Conservation (phyloP, 2,329 filamentous ascomycete genomes). For the Ceratocystis diversiconidia region DNA sequence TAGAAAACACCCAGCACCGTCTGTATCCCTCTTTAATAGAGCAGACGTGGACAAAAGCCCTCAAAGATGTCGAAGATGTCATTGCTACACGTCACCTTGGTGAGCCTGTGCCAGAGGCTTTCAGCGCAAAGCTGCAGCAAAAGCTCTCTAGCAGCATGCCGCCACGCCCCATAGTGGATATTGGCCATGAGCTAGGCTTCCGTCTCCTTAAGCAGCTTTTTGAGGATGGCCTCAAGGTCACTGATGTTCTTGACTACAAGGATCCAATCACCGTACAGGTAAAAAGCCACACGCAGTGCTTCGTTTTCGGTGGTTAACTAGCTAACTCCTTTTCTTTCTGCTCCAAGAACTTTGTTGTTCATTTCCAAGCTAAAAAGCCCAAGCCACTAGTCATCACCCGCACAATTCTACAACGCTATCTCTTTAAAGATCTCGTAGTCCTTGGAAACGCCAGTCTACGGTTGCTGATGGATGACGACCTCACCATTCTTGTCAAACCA, state of each 20-base stretch:
- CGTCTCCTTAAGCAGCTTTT: conserved; percentile 56
- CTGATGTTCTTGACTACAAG: conserved; percentile 51
- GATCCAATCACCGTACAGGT: conserved; percentile 59
- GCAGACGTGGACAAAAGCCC: conserved; percentile 32
- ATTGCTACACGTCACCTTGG: conserved; percentile 31
- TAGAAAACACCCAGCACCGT: conserved; percentile 34
- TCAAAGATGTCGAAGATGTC: background rate
- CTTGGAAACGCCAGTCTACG: conserved; percentile 55
- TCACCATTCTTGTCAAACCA: conserved; percentile 64
- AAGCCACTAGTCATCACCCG: conserved; percentile 75
- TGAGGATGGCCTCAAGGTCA: conserved; percentile 54
- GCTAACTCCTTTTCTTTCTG: background rate
- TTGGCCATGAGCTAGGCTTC: conserved; percentile 58
- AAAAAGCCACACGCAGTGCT: conserved; percentile 22
- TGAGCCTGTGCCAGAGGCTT: conserved; percentile 57
- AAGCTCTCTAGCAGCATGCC: conserved; percentile 86
- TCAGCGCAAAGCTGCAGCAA: conserved; percentile 83
- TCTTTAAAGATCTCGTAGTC: conserved; percentile 59
- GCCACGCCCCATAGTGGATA: conserved; percentile 72
- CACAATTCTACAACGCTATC: conserved; percentile 59
- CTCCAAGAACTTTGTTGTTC: conserved; percentile 52
- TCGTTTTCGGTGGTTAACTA: background rate
- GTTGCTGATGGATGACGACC: conserved; percentile 65
- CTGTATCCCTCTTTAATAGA: conserved; percentile 34
- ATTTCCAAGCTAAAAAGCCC: conserved; percentile 64